These are phyloP conservation scores for Mycena sanguinolenta DNA, from an alignment of 768 basidiomycete species.

Conservation along the genomic window DNA sequence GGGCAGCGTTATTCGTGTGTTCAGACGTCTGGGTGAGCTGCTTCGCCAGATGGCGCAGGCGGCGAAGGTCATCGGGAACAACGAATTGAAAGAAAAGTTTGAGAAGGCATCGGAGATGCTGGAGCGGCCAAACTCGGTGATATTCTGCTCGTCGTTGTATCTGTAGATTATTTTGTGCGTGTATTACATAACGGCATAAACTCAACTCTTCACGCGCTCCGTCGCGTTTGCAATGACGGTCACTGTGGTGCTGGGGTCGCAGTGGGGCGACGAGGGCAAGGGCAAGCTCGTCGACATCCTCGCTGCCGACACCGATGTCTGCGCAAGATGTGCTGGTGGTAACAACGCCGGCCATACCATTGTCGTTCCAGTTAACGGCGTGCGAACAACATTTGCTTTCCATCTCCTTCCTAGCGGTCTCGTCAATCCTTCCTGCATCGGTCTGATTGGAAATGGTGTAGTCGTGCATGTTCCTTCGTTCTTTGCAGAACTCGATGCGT, in stretches of 20 bases:
- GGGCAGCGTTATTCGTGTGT: slow-evolving; percentile 95
- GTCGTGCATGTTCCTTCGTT: slow-evolving; percentile 97
- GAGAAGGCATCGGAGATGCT: slow-evolving; percentile 93
- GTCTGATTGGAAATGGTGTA: slow-evolving; percentile 94
- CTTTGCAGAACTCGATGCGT: slow-evolving; percentile 90
- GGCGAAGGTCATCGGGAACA: slow-evolving; percentile 96
- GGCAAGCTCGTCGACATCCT: slow-evolving; percentile 98
- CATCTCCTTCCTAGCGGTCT: slow-evolving; percentile 97
- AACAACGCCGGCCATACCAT: slow-evolving; percentile 99
- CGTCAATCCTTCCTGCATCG: slow-evolving; percentile 87
- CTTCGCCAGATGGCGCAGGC: slow-evolving; percentile 96
- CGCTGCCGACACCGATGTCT: slow-evolving; percentile 89
- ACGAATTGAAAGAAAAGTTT: slow-evolving; percentile 94
- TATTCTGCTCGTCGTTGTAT: slow-evolving; percentile 90
- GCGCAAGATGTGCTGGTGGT: slow-evolving; percentile 96
- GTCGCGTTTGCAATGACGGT: background rate
- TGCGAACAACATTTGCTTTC: slow-evolving; percentile 92
- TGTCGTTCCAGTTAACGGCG: slow-evolving; percentile 80
- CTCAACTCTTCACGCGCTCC: too few relatives aligned
- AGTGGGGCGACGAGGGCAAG: slow-evolving; percentile 96
- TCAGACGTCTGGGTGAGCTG: slow-evolving; percentile 93
- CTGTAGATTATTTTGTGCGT: slow-evolving; percentile 54
- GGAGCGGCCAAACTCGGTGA: slow-evolving; percentile 93
- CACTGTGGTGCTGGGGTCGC: slow-evolving; percentile 86
- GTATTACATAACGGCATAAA: too few relatives aligned